Evolutionary conservation across 345 rosid species (phyloP).

Genomic region (Eucalyptus camaldulensis): DNA sequence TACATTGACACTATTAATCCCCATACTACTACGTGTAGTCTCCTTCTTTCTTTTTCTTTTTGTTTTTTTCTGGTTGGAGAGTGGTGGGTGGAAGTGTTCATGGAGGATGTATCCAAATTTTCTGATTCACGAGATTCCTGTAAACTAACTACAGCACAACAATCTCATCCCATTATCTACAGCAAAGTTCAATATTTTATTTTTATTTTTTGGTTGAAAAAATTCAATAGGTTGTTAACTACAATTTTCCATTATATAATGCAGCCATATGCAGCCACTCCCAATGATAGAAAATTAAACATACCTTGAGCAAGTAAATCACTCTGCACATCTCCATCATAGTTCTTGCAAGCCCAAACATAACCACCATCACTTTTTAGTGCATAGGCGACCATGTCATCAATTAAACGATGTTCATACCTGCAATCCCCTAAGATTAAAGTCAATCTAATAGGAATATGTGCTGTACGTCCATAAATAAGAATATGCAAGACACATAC

Average conservation of each 20-base stretch:
- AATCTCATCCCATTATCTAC: background rate
- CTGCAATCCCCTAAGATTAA: conserved; percentile 12
- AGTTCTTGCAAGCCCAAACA: conserved; percentile 99
- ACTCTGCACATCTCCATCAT: conserved; percentile 98
- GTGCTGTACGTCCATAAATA: background rate
- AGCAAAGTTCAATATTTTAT: background rate
- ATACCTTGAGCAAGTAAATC: conserved; percentile 98
- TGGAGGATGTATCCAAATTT: background rate
- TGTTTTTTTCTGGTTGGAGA: background rate
- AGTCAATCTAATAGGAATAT: background rate
- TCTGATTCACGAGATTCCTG: background rate
- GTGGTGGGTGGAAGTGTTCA: background rate
- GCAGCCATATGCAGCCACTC: background rate
- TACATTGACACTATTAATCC: background rate
- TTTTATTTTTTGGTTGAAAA: too few species aligned
- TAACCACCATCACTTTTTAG: conserved; percentile 96
- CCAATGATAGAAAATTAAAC: background rate
- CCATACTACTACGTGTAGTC: background rate
- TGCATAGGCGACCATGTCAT: conserved; percentile 98
- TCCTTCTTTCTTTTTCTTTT: background rate
- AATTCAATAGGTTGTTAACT: too few species aligned
- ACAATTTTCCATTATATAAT: too few species aligned
- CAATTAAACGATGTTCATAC: conserved; percentile 98
- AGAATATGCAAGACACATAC: conserved; percentile 15
- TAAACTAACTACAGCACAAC: background rate